Conservation (phyloP, 345 rosid species). For the Moricandia arvensis region DNA sequence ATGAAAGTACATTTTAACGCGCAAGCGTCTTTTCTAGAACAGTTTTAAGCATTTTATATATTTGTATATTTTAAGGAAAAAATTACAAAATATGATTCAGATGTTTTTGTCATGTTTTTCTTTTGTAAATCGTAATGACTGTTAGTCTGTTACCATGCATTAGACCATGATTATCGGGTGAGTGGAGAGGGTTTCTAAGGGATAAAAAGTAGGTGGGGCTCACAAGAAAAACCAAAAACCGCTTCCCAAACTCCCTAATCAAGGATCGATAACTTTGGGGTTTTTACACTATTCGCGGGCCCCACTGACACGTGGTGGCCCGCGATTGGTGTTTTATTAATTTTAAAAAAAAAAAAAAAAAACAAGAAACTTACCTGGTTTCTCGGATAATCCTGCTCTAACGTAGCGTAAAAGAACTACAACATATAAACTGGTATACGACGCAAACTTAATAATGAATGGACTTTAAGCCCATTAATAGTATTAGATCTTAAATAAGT, state of each 20-base stretch:
- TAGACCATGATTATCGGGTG: too few species aligned
- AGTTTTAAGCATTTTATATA: background rate
- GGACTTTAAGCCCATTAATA: background rate
- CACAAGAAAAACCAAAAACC: too few species aligned
- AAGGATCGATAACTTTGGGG: too few species aligned
- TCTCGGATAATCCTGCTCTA: too few species aligned
- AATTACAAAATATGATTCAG: background rate
- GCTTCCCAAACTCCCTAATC: too few species aligned
- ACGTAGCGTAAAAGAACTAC: background rate
- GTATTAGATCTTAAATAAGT: background rate
- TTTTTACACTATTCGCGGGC: too few species aligned
- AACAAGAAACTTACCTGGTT: too few species aligned
- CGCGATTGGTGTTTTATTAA: too few species aligned
- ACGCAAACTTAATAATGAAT: background rate
- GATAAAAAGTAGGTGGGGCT: too few species aligned
- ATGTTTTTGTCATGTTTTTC: background rate
- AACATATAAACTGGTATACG: background rate
- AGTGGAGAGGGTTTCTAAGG: too few species aligned
- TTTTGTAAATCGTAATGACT: background rate
- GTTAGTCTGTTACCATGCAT: background rate
- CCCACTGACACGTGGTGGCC: too few species aligned
- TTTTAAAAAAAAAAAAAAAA: too few species aligned
- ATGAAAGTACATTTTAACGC: slow-evolving; percentile 17
- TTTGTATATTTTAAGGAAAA: background rate
- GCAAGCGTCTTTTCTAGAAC: background rate